Base-by-base conservation (phyloP, 1,139 yeast genomes). In the Zygoascus sp. region DNA sequence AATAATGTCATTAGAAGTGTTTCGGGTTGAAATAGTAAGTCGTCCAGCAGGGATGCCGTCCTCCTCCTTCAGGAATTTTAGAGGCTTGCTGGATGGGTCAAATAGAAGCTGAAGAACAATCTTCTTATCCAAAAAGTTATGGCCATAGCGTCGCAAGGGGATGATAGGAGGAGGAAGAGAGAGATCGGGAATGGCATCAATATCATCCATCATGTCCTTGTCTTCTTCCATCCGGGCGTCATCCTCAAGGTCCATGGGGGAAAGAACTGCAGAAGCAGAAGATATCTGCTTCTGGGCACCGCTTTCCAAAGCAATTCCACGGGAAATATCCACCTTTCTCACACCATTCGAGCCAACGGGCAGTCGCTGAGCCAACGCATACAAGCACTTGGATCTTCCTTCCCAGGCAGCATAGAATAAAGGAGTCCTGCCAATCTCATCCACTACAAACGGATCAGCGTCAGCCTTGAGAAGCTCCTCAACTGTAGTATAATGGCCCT, bases 151-250 rank as follows among this genome's bases (percentile, higher is more conserved):
- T 59, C 97, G 76, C 47, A 92, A 71, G 0, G 98, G 98, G 43
- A 92, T 79, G 46, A 92, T 88, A 9, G 98, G 98, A 0, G 98
- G 98, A 0, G 98, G 98, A 48, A 92, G 73, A 30, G 89, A 80
- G 49, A 92, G 74, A 58, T 88, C 96, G 0, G 98, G 98, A 44
- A 92, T 90, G 19, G 81, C 76, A 57, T 87, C 95, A 2, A 76
- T 68, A 47, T 74, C 79, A 9, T 65, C 69, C 28, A 51, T 50
- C 11, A 48, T 40, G 44, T 53, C 51, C 5, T 49, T 40, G 16
- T 51, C 50, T 11, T 49, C 58, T 21, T 49, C 54, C 22, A 48
- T 50, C 10, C 42, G n/a, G 16, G 37, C 16, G 8, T 32, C 47
- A 11, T 27, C 22, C 16, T 8, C 39, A 32, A 46, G 20, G n/a